Conservation (phyloP, 192 early-diverging fungal genomes). For the Powellomyces hirtus region DNA sequence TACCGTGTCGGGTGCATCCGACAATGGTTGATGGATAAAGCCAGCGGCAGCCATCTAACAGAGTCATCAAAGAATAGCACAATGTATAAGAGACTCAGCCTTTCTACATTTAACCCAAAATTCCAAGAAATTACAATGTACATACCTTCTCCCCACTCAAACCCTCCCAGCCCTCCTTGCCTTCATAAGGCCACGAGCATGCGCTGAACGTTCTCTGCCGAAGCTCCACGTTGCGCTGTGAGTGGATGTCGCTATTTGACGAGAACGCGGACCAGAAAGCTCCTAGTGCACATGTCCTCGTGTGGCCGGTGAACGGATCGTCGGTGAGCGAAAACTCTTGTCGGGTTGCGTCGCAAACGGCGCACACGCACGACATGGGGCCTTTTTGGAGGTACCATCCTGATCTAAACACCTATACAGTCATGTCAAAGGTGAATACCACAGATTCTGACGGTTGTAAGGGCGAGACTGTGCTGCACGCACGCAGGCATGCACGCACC, state of each 20-base stretch:
- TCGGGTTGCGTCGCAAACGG: background rate
- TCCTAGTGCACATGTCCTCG: background rate
- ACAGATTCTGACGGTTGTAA: too few species aligned
- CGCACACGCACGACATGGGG: slow-evolving; percentile 3
- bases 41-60: slow-evolving; percentile 26
- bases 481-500: too few species aligned
- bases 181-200: slow-evolving; percentile 7
- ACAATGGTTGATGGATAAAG: slow-evolving; percentile 20
- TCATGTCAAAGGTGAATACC: too few species aligned
- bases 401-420: too few species aligned
- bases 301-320: slow-evolving; percentile 12
- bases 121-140: too few species aligned
- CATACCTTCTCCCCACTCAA: too few species aligned
- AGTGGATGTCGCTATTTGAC: background rate
- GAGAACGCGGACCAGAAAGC: background rate
- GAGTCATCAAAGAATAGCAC: too few species aligned
- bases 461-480: too few species aligned
- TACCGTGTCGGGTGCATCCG: slow-evolving; percentile 9
- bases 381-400: slow-evolving; percentile 8
- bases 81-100: too few species aligned
- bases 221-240: background rate
- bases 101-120: too few species aligned
- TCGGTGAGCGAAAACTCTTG: background rate
- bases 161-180: background rate
- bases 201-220: slow-evolving; percentile 8